Evolutionary conservation across 805 yeast genomes (phyloP).

Genomic region (Brettanomyces sp.): DNA sequence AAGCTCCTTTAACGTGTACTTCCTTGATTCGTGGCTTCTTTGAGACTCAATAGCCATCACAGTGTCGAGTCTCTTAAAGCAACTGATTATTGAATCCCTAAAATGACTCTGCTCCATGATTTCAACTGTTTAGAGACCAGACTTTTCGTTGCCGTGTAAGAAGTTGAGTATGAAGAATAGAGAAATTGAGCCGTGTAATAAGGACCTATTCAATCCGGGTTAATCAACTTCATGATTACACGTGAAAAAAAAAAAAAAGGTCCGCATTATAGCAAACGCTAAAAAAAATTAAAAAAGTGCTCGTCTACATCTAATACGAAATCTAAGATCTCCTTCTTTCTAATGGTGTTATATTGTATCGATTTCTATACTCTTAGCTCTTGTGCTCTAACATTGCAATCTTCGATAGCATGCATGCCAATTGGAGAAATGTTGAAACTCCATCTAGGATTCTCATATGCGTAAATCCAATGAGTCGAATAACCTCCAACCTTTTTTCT

Average conservation of each 20-base stretch:
- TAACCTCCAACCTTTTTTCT: slow-evolving; percentile 58
- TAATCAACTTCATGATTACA: too few relatives aligned
- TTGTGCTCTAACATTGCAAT: slow-evolving; percentile 22
- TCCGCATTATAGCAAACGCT: too few relatives aligned
- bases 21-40: background rate
- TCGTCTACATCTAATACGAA: background rate
- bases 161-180: background rate
- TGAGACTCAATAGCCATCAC: slow-evolving; percentile 1
- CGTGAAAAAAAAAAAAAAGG: background rate
- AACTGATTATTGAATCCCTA: background rate
- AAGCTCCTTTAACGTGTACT: background rate
- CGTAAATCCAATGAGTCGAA: slow-evolving; percentile 79
- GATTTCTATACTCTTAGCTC: slow-evolving; percentile 2
- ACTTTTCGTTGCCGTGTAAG: too few relatives aligned
- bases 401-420: slow-evolving; percentile 73
- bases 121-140: too few relatives aligned
- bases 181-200: background rate
- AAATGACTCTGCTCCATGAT: too few relatives aligned
- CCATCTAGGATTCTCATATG: slow-evolving; percentile 94
- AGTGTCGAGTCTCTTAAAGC: slow-evolving; percentile 1
- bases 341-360: background rate
- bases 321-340: background rate
- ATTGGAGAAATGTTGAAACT: slow-evolving; percentile 76
- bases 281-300: background rate
- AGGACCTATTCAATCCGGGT: too few relatives aligned